Evolutionary conservation across 176 grass and related monocot species (phyloP).

Genomic region (Raddia guianensis): DNA sequence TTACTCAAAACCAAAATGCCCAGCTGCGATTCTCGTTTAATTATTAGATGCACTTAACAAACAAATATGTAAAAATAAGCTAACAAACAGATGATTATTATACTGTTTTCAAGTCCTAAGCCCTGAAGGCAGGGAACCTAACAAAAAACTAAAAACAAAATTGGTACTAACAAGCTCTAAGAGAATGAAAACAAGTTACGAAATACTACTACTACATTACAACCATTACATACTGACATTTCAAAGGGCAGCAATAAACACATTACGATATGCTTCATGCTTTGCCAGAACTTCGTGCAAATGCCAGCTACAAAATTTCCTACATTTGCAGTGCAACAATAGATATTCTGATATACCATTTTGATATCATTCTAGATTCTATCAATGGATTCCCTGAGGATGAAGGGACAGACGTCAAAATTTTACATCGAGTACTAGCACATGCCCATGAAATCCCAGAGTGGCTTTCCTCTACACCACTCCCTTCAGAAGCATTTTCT

Average conservation of each 20-base stretch:
- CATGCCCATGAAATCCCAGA: constrained; percentile 25
- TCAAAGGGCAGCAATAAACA: neutral
- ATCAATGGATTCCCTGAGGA: constrained; percentile 30
- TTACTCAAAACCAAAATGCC: no score
- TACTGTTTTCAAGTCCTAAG: neutral
- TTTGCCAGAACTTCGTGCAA: neutral
- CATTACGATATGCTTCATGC: neutral
- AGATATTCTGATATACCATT: constrained; percentile 22
- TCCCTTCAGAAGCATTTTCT: constrained; percentile 36
- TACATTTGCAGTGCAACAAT: constrained; percentile 13
- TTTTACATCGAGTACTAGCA: constrained; percentile 42
- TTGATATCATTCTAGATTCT: constrained; percentile 7
- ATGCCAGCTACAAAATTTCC: constrained; percentile 40
- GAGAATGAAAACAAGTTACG: constrained; percentile 12
- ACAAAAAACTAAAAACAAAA: neutral
- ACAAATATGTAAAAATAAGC: no score
- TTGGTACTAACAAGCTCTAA: constrained; percentile 37
- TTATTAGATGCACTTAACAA: no score
- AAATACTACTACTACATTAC: neutral
- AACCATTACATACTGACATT: constrained; percentile 15
- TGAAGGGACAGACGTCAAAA: constrained; percentile 16
- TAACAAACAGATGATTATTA: neutral
- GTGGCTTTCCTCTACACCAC: constrained; percentile 41
- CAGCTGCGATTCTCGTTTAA: no score
- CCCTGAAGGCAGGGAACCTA: neutral